These are phyloP conservation scores for Pinus albicaulis DNA, from an alignment of 75 land plant genomes.

Conservation along the genomic window DNA sequence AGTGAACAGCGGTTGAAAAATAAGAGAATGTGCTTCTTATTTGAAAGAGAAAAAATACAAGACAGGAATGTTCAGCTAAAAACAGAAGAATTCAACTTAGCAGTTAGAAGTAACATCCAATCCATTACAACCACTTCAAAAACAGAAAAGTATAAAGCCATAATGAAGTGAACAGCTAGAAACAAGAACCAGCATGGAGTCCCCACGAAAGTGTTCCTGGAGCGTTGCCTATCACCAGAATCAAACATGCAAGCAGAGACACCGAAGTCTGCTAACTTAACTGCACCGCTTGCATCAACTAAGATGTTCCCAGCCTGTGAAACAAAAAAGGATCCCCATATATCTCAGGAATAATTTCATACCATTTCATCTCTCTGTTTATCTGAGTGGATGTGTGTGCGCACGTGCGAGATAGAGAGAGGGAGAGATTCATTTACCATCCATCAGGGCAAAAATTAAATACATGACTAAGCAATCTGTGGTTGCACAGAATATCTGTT, in stretches of 20 bases:
- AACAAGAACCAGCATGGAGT: constrained; percentile 93
- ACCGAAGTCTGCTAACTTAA: constrained; percentile 96
- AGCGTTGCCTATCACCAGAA: constrained; percentile 87
- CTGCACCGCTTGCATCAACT: constrained; percentile 70
- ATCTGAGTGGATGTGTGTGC: neutral
- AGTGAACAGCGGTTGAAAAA: neutral
- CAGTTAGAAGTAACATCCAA: neutral
- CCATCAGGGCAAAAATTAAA: neutral
- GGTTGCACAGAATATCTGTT: neutral
- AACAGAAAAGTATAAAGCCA: neutral
- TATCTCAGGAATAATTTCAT: neutral
- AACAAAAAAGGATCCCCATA: neutral
- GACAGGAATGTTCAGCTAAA: constrained; percentile 3
- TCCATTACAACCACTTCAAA: neutral
- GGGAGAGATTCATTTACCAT: neutral
- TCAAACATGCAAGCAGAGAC: constrained; percentile 99
- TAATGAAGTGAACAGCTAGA: constrained; percentile 9
- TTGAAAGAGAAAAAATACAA: neutral
- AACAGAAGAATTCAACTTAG: neutral
- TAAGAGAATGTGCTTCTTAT: neutral
- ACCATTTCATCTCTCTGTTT: neutral
- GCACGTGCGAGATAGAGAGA: neutral
- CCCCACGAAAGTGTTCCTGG: constrained; percentile 95
- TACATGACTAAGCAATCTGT: neutral
- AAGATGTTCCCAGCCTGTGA: constrained; percentile 94